Percentiles rank a stretch among this genome's conserved stretches.
phyloP scores from a whole-genome alignment of 306 rosid species.

The Astragalus membranaceus region DNA sequence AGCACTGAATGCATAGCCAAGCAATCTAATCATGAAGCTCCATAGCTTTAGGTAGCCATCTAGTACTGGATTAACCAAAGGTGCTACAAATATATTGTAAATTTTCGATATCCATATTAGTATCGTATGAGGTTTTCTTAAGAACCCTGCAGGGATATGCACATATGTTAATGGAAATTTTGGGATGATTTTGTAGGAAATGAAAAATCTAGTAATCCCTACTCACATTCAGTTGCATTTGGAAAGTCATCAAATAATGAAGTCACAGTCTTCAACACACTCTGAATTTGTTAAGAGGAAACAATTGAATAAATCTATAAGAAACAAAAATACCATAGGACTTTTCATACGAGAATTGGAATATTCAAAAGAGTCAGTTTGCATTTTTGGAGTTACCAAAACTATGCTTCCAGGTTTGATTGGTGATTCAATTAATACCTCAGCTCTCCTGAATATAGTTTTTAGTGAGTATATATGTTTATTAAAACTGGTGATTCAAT shows the following conservation, averaged over 20 bases:
- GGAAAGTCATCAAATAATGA: conserved; percentile 60
- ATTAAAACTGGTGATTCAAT: background rate
- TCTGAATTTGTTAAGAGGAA: conserved; percentile 33
- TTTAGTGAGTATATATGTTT: conserved; percentile 19
- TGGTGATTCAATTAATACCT: conserved; percentile 68
- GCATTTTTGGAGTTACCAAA: conserved; percentile 45
- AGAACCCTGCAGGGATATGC: conserved; percentile 55
- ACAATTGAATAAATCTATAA: background rate
- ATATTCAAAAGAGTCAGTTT: background rate
- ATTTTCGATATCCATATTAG: conserved; percentile 38
- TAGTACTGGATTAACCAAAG: conserved; percentile 36
- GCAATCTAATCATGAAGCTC: conserved; percentile 16
- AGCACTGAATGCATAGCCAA: conserved; percentile 23
- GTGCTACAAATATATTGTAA: conserved; percentile 30
- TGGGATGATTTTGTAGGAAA: background rate
- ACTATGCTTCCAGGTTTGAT: conserved; percentile 69
- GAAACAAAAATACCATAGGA: background rate
- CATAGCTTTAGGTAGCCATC: conserved; percentile 43
- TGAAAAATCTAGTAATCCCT: background rate
- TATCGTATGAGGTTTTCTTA: conserved; percentile 38
- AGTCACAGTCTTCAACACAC: conserved; percentile 48
- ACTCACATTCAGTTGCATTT: conserved; percentile 51
- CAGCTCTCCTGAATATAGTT: conserved; percentile 52
- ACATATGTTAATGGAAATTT: background rate
- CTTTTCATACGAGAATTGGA: background rate